phyloP scores from a whole-genome alignment of 257 asterid species.

The Fraxinus pennsylvanica region DNA sequence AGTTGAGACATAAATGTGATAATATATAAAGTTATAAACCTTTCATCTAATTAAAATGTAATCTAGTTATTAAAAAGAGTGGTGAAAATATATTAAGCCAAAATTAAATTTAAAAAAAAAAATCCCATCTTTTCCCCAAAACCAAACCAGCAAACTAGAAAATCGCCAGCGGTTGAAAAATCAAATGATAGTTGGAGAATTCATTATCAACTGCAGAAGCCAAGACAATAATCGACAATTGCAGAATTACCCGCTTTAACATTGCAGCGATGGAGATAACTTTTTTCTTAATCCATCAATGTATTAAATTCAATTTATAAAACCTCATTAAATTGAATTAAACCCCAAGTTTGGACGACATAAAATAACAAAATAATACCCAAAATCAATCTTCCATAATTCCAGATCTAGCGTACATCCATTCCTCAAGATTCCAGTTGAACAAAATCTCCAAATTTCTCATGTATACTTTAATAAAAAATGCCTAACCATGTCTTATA shows the following conservation, averaged over 20 bases:
- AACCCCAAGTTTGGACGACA: background rate
- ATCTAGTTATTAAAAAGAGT: no score
- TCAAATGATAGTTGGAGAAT: slow-evolving; percentile 59
- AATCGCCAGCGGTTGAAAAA: no score
- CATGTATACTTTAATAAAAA: background rate
- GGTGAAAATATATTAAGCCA: no score
- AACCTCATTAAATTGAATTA: background rate
- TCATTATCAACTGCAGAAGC: slow-evolving; percentile 46
- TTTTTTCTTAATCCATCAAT: slow-evolving; percentile 40
- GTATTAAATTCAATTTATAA: slow-evolving; percentile 27
- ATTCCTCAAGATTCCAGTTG: background rate
- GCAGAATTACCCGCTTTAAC: slow-evolving; percentile 48
- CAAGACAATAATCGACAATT: slow-evolving; percentile 41
- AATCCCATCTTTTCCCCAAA: no score
- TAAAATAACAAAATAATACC: no score
- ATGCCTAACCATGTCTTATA: background rate
- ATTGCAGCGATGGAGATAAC: slow-evolving; percentile 44
- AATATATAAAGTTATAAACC: no score
- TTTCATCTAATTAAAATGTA: no score
- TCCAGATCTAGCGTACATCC: background rate
- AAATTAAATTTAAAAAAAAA: no score
- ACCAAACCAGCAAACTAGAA: no score
- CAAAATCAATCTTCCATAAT: slow-evolving; percentile 11
- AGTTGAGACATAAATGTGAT: no score
- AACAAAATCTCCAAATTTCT: background rate